These are phyloP conservation scores for Saccharomycopsis schoenii DNA, from an alignment of 805 yeast species.

Conservation along the genomic window DNA sequence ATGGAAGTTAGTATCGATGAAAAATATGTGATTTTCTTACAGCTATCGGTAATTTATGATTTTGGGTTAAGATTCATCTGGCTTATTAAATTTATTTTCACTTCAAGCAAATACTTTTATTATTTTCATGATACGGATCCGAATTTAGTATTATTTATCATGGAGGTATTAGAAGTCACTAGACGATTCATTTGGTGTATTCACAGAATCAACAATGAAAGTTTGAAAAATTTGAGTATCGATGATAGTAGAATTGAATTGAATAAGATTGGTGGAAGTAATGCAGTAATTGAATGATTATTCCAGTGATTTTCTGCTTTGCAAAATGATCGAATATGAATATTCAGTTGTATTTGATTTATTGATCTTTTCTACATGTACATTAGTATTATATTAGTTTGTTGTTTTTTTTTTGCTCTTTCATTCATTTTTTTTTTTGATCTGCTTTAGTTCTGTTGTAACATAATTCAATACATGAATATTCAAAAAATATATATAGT, in stretches of 20 bases:
- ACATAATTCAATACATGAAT: neutral
- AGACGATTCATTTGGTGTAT: constrained; percentile 78
- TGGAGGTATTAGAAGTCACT: constrained; percentile 65
- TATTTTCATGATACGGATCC: constrained; percentile 27
- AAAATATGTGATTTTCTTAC: constrained; percentile 32
- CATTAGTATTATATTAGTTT: neutral
- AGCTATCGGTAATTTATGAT: constrained; percentile 49
- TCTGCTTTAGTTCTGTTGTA: neutral
- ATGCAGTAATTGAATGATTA: neutral
- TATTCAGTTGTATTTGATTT: neutral
- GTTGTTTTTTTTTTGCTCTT: neutral
- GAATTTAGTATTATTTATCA: constrained; percentile 52
- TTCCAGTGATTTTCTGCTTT: neutral
- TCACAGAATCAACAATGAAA: constrained; percentile 16
- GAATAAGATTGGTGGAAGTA: neutral
- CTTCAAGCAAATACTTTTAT: constrained; percentile 16
- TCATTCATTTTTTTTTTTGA: neutral
- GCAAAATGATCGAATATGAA: neutral
- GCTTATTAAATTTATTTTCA: constrained; percentile 45
- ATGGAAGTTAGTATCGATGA: neutral
- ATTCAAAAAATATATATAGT: neutral
- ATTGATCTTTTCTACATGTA: neutral
- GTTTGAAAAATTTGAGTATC: neutral
- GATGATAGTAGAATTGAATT: neutral
- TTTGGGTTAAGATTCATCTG: constrained; percentile 65